Evolutionary conservation across 805 yeast genomes (phyloP).

Genomic region (Wickerhamiella parazyma): DNA sequence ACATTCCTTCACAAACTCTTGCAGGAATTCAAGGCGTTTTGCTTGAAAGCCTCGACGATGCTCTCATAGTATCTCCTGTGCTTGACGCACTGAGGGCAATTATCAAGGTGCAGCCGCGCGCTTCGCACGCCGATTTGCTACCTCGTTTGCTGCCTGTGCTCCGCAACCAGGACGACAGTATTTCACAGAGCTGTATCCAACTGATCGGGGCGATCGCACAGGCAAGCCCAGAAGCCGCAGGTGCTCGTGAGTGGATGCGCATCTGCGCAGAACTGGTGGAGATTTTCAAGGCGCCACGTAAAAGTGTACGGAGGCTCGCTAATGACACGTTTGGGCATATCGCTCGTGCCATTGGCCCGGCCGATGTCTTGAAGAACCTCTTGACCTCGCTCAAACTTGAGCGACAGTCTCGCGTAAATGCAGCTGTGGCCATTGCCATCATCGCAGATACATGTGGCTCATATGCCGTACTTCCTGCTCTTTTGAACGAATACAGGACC

Average conservation of each 20-base stretch:
- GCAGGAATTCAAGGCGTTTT: slow-evolving; percentile 30
- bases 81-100: slow-evolving; percentile 60
- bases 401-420: slow-evolving; percentile 89
- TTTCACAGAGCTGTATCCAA: slow-evolving; percentile 68
- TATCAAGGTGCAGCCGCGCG: background rate
- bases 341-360: slow-evolving; percentile 90
- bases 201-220: slow-evolving; percentile 74
- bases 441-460: slow-evolving; percentile 91
- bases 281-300: slow-evolving; percentile 68
- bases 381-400: slow-evolving; percentile 78
- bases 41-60: slow-evolving; percentile 84
- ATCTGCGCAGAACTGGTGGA: slow-evolving; percentile 84
- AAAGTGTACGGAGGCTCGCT: slow-evolving; percentile 68
- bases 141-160: slow-evolving; percentile 87
- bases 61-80: slow-evolving; percentile 83
- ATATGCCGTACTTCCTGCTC: slow-evolving; percentile 82
- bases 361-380: slow-evolving; percentile 75
- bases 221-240: slow-evolving; percentile 63
- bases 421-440: slow-evolving; percentile 95
- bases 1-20: slow-evolving; percentile 24
- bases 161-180: slow-evolving; percentile 78
- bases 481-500: slow-evolving; percentile 87
- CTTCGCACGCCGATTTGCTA: slow-evolving; percentile 48
- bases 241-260: slow-evolving; percentile 96
- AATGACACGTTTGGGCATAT: slow-evolving; percentile 84